Conservation (phyloP, 2,329 filamentous ascomycete genomes). For the Paracoccidioides lutzii region DNA sequence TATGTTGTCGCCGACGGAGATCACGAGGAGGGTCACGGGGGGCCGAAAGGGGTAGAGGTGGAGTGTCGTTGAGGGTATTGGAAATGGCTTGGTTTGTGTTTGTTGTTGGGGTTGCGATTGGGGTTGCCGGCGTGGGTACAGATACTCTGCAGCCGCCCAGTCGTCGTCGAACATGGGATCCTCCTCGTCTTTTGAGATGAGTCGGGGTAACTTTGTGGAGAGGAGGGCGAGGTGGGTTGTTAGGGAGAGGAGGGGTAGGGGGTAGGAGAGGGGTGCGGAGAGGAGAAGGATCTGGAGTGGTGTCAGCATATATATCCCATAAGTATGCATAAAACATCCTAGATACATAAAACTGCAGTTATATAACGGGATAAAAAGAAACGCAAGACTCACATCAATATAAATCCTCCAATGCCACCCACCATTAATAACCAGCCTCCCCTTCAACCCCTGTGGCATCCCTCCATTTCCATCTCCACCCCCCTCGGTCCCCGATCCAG, state of each 20-base stretch:
- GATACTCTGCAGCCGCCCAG: constrained; percentile 68
- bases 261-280: constrained; percentile 85
- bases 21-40: constrained; percentile 80
- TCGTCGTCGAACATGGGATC: constrained; percentile 97
- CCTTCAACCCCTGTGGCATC: constrained; percentile 56
- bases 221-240: constrained; percentile 90
- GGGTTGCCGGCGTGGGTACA: constrained; percentile 49
- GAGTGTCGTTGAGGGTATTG: constrained; percentile 15
- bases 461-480: constrained; percentile 58
- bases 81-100: constrained; percentile 13
- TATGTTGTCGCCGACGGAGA: constrained; percentile 73
- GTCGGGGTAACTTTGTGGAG: constrained; percentile 66
- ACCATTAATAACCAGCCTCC: constrained; percentile 70
- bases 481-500: constrained; percentile 60
- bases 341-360: neutral
- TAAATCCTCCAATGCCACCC: constrained; percentile 96
- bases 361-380: constrained; percentile 2
- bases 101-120: constrained; percentile 13
- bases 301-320: neutral
- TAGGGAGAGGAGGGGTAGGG: constrained; percentile 79
- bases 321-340: neutral
- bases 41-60: constrained; percentile 41
- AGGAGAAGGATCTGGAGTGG: constrained; percentile 67
- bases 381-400: constrained; percentile 57
- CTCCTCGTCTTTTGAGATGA: constrained; percentile 84